Evolutionary conservation across 148 eudicot genomes (phyloP), one percentile per base, ranked within the genome.

Genomic region (Drosera capensis): DNA sequence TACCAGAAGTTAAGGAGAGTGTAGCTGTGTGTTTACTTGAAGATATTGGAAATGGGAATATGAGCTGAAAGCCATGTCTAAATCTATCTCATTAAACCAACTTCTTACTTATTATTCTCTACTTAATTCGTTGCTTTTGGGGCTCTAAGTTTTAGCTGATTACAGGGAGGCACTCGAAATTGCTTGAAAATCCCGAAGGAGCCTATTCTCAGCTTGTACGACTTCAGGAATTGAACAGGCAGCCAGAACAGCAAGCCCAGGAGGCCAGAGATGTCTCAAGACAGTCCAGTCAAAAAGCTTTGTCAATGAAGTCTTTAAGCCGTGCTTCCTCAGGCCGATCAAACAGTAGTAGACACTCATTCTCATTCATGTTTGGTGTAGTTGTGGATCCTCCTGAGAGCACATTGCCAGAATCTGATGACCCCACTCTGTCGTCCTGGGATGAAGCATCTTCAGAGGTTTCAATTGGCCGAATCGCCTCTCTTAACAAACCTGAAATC

Each of bases 131-230:
- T 37, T 3, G 7, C 2, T 14, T 37, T 3, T 7, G n/a, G n/a
- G n/a, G 14, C n/a, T 37, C n/a, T 16, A 3, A 3, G n/a, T 8
- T 37, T 11, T 37, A 3, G 31, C 31, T 9, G 9, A 37, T 13
- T 7, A 37, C 66, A 83, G 94, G 92, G 8, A 26, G 68, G 29
- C 96, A 86, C 60, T 49, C 60, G 9, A 72, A 78, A 43, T 57
- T 86, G 38, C 74, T 81, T 35, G 54, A 62, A 63, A 73, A 86
- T 65, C 75, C 81, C 41, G 75, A 86, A 43, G 96, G 93, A 52
- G 84, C 87, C 37, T 86, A 86, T 57, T 68, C 83, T 55, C 93
- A 86, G 52, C 96, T 86, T 40, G 59, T 81, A 46, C 59, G 24
- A 18, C 43, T 81, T 23, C 93, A 86, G 58, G 80, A 85, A 34